These are phyloP conservation scores for Auricularia sp. DNA, from an alignment of 768 basidiomycete species.

Conservation along the genomic window DNA sequence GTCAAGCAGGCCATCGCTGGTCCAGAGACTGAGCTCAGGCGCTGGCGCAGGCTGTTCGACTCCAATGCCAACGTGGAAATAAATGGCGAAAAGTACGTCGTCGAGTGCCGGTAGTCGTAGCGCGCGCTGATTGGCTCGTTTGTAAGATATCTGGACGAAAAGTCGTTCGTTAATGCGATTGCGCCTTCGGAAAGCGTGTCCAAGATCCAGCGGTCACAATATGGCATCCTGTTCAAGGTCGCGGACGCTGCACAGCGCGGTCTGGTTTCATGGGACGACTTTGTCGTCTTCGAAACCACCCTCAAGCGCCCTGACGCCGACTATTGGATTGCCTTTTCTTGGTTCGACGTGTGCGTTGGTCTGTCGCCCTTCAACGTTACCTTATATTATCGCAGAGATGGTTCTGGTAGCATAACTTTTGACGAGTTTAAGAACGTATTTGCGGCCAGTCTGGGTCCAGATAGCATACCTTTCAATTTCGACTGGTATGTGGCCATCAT, in stretches of 20 bases:
- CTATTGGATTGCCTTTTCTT: constrained; percentile 93
- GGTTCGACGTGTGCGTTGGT: constrained; percentile 78
- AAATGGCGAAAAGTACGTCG: constrained; percentile 72
- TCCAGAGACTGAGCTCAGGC: constrained; percentile 75
- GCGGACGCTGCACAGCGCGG: constrained; percentile 72
- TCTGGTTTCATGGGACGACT: constrained; percentile 89
- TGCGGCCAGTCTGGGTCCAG: constrained; percentile 57
- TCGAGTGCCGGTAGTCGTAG: neutral
- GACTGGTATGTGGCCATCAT: constrained; percentile 50
- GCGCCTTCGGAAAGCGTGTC: constrained; percentile 77
- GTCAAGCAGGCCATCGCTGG: constrained; percentile 60
- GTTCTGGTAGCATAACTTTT: constrained; percentile 85
- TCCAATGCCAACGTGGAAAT: constrained; percentile 60
- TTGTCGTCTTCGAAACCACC: constrained; percentile 87
- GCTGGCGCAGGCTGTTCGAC: constrained; percentile 87
- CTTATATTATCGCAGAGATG: constrained; percentile 44
- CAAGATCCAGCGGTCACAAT: constrained; percentile 82
- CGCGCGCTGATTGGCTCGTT: neutral
- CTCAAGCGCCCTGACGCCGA: constrained; percentile 93
- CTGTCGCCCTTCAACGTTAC: constrained; percentile 1
- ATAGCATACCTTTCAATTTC: constrained; percentile 89
- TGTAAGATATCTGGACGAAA: constrained; percentile 71
- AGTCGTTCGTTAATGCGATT: constrained; percentile 92
- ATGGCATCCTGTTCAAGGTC: constrained; percentile 81
- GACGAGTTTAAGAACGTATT: constrained; percentile 94